Percentiles rank a stretch among this genome's conserved stretches.
Evolutionary conservation across 495 filamentous ascomycete species (phyloP).

Genomic region (Hypoxylon lenormandii): DNA sequence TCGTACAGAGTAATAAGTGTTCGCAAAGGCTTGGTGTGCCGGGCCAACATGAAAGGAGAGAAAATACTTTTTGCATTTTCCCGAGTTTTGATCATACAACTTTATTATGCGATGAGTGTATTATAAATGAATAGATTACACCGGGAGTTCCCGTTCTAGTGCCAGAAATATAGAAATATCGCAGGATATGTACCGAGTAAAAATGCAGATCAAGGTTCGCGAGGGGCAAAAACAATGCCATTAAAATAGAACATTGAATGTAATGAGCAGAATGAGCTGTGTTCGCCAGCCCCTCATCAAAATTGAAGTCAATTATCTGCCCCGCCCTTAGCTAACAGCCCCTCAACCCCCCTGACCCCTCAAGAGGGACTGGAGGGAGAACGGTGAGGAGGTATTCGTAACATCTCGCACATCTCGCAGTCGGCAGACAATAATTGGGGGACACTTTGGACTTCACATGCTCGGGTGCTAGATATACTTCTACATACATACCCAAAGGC

Average conservation of each 20-base stretch:
- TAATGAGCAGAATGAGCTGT: neutral
- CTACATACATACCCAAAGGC: conserved; percentile 12
- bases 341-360: conserved; percentile 29
- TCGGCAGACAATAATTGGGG: conserved; percentile 36
- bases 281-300: conserved; percentile 35
- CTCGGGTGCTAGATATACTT: neutral
- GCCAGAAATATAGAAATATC: too few relatives aligned
- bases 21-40: conserved; percentile 3
- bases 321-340: conserved; percentile 41
- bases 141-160: too few relatives aligned
- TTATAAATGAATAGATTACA: too few relatives aligned
- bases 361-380: neutral
- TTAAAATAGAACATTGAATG: neutral
- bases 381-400: conserved; percentile 29
- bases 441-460: conserved; percentile 12
- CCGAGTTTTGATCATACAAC: neutral
- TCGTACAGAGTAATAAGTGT: conserved; percentile 12
- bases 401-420: conserved; percentile 23
- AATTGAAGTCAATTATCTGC: conserved; percentile 27
- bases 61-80: neutral
- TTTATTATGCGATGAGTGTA: too few relatives aligned
- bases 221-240: neutral
- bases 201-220: too few relatives aligned
- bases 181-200: too few relatives aligned
- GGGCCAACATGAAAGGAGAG: conserved; percentile 25